Evolutionary conservation across 2,329 filamentous ascomycete species (phyloP).

Genomic region (Aspergillus sp.): DNA sequence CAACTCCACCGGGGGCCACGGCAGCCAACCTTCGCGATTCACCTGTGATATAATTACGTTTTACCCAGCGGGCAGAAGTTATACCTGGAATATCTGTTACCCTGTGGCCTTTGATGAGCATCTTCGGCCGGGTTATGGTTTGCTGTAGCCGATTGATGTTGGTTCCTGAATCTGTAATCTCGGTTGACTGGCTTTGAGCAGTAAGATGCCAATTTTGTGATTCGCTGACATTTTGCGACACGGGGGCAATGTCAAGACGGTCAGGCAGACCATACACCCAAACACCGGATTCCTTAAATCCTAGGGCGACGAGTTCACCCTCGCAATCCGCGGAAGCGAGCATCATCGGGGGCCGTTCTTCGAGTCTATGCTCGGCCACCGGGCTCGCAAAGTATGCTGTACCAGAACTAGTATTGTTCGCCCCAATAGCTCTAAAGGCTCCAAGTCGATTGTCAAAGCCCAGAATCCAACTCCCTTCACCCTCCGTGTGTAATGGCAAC

Average conservation of each 20-base stretch:
- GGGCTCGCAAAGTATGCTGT: conserved; percentile 79
- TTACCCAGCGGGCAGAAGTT: conserved; percentile 71
- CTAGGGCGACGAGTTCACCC: conserved; percentile 71
- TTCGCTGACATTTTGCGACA: conserved; percentile 28
- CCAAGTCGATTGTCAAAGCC: conserved; percentile 75
- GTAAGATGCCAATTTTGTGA: background rate
- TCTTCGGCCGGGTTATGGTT: conserved; percentile 56
- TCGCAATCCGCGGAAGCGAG: conserved; percentile 67
- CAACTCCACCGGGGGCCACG: conserved; percentile 68
- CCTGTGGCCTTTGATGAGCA: conserved; percentile 67
- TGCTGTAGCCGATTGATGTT: conserved; percentile 33
- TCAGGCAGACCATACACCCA: conserved; percentile 80
- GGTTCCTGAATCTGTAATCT: conserved; percentile 15
- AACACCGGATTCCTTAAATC: conserved; percentile 69
- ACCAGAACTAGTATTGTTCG: conserved; percentile 72
- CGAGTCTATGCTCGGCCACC: conserved; percentile 41
- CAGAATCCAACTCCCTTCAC: conserved; percentile 72
- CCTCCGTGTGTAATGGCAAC: conserved; percentile 51
- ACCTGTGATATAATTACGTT: conserved; percentile 54
- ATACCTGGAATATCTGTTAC: conserved; percentile 66
- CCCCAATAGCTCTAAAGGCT: conserved; percentile 73
- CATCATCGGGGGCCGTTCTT: conserved; percentile 67
- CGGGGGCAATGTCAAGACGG: conserved; percentile 60
- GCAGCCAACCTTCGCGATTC: conserved; percentile 59
- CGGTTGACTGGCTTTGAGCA: conserved; percentile 1